Base-by-base conservation (phyloP, 75 land plant genomes). In the Isoetes taiwanensis region DNA sequence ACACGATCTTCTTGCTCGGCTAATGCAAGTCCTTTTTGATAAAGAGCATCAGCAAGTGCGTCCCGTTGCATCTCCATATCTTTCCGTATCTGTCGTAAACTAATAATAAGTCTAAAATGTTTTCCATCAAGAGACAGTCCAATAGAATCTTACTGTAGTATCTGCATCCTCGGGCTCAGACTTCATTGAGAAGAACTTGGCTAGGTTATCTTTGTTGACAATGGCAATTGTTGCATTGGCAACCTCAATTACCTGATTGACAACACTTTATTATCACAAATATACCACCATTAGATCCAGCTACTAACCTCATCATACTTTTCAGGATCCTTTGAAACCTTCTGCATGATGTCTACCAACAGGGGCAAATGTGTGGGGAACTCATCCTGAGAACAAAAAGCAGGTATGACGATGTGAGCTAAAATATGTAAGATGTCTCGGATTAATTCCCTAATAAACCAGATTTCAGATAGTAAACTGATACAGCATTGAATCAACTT, bases 41-140 rank as follows among this genome's bases (percentile, higher is more conserved):
- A 91, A 11, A 86, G 72, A 30, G 97, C 97, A 59, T 86, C 94
- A 29, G 78, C 80, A 28, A 86, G 62, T 42, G 82, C 80, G 37
- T 79, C 88, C 25, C 94, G 84, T 12, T 73, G 74, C 34, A 65
- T 61, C 38, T 86, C 94, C 94, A 91, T 91, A 52, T 91, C 82
- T 76, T 86, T 83, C 70, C 79, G 83, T 9, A 54, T 64, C 81
- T 83, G 75, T 93, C 86, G 67, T 20, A 56, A 8, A 54, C 8
- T 34, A 32, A 10, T 29, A 61, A 48, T 28, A 4, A 61, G 0
- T 43, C 24, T 17, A 2, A 21, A 43, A 4, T 19, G n/a, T 24
- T 5, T 2, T 14, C 31, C 2, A 52, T 24, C 16, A 8, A 24
- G 28, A 28, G 30, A 14, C 11, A 62, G 24, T 19, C 23, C 40